phyloP scores from a whole-genome alignment of 1,139 yeast species.

The Nakaseomyces bracarensis region DNA sequence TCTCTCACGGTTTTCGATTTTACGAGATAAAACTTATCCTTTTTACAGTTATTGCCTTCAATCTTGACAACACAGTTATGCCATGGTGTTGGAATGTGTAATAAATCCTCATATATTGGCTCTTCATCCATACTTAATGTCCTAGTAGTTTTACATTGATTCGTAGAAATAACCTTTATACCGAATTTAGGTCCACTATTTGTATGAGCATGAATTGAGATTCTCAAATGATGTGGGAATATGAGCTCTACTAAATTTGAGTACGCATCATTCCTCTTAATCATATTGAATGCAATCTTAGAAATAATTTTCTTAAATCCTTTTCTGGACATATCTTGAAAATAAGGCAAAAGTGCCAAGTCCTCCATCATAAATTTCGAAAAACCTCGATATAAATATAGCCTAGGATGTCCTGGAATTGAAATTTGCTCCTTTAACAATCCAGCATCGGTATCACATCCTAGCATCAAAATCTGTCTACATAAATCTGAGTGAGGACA shows the following conservation, averaged over 20 bases:
- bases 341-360: slow-evolving; percentile 38
- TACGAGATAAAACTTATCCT: slow-evolving; percentile 28
- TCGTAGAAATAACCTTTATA: slow-evolving; percentile 40
- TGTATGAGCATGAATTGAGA: slow-evolving; percentile 54
- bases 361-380: slow-evolving; percentile 55
- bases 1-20: slow-evolving; percentile 32
- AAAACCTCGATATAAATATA: slow-evolving; percentile 48
- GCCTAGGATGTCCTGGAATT: slow-evolving; percentile 42
- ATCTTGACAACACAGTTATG: slow-evolving; percentile 48
- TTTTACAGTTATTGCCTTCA: slow-evolving; percentile 27
- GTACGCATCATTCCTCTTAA: slow-evolving; percentile 55
- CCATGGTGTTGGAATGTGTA: slow-evolving; percentile 64
- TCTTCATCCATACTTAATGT: slow-evolving; percentile 35
- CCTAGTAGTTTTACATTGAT: slow-evolving; percentile 37
- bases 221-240: slow-evolving; percentile 51
- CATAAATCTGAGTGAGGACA: slow-evolving; percentile 33
- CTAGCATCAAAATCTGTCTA: slow-evolving; percentile 36
- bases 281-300: slow-evolving; percentile 55
- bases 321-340: slow-evolving; percentile 38
- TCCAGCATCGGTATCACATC: slow-evolving; percentile 38
- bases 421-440: slow-evolving; percentile 32
- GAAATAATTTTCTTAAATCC: slow-evolving; percentile 44
- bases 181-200: slow-evolving; percentile 55
- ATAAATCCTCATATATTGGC: slow-evolving; percentile 39
- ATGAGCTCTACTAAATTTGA: slow-evolving; percentile 52